phyloP scores from a whole-genome alignment of 2,329 filamentous ascomycete genomes.

The Fusarium piperis region DNA sequence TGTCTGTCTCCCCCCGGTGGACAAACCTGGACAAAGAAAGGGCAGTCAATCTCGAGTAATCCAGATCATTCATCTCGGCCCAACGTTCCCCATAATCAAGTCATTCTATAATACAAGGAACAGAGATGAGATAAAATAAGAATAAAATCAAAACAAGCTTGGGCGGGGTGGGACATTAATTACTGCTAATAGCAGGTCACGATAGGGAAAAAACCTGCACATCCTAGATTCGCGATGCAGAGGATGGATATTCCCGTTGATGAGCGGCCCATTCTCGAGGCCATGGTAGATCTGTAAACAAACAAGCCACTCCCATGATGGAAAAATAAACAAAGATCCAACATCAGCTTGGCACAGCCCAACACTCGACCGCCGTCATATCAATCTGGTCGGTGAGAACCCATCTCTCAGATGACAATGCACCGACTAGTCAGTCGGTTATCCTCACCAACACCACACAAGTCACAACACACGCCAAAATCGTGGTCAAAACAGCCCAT shows the following conservation, averaged over 20 bases:
- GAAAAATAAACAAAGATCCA: conserved; percentile 19
- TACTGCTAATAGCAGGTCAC: conserved; percentile 4
- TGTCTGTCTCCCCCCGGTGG: background rate
- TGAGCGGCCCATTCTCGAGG: conserved; percentile 34
- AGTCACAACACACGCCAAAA: conserved; percentile 30
- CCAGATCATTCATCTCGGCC: background rate
- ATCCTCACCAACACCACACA: conserved; percentile 15
- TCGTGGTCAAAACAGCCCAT: conserved; percentile 37
- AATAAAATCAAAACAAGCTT: conserved; percentile 1
- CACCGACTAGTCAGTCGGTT: conserved; percentile 18
- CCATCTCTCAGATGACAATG: conserved; percentile 17
- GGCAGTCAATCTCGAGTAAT: background rate
- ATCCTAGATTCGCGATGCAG: conserved; percentile 40
- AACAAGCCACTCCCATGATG: conserved; percentile 26
- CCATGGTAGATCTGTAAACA: conserved; percentile 39
- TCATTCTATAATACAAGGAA: conserved; percentile 33
- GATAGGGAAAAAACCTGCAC: conserved; percentile 12
- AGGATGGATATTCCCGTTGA: conserved; percentile 29
- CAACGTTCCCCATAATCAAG: background rate
- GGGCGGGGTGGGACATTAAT: conserved; percentile 15
- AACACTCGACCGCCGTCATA: background rate
- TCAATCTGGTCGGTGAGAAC: background rate
- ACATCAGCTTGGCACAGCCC: background rate
- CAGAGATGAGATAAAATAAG: conserved; percentile 23
- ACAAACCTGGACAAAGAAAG: conserved; percentile 7